Evolutionary conservation across 2,329 filamentous ascomycete genomes (phyloP), one percentile per base, ranked within the genome.

Genomic region (Fusarium albidum): DNA sequence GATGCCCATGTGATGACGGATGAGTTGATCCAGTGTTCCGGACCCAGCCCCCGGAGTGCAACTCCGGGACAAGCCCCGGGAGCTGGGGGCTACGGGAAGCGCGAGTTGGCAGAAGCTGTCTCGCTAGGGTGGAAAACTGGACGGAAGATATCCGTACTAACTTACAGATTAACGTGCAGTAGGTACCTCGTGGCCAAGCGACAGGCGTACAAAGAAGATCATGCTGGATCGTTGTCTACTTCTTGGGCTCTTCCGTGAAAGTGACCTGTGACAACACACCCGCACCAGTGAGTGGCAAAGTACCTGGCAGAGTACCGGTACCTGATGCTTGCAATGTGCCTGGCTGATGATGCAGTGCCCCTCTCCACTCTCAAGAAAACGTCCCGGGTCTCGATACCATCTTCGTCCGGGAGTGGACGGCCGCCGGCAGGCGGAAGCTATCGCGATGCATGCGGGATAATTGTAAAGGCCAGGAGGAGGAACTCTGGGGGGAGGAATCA

Each of bases 401-500:
- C 37, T 44, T 51, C 33, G 44, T 57, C 31, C 39, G 48, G 28
- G 41, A 33, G 29, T 49, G 44, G 32, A 55, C 25, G 17, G 34
- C 33, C 49, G 43, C 38, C 34, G 32, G 57, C 18, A 55, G 35
- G 17, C 58, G 57, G 57, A 42, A 61, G 54, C 34, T 33, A 27
- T 61, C 45, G 57, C n/a, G n/a, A n/a, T n/a, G 49, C 46, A 61
- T 61, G 57, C 40, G 53, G 57, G 57, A 60, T 44, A 54, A 61
- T 57, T 26, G 17, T 46, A 28, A 47, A 46, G 52, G 42, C 46
- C 38, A 49, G 28, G 40, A 56, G 55, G 28, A 37, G 42, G 15
- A 38, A 37, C 40, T 39, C 35, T 41, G 34, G 18, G 17, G 26
- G 40, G 29, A 33, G 33, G 34, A 37, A 17, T 43, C 21, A 21